These are phyloP conservation scores for Cochlearia excelsa DNA, from an alignment of 345 rosid species.

Conservation along the genomic window DNA sequence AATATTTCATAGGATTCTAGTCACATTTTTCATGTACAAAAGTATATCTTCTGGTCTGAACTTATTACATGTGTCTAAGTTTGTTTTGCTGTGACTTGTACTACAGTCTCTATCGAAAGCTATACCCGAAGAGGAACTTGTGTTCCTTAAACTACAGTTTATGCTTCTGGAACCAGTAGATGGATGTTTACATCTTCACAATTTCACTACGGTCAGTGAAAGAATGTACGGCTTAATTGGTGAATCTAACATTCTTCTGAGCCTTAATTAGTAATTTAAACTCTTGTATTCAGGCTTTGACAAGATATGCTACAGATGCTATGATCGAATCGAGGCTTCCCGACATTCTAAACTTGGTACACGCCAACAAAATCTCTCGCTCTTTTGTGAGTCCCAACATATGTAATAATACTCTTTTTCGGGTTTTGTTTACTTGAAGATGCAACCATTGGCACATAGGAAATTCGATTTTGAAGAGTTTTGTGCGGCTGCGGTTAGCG, in stretches of 20 bases:
- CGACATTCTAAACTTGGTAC: slow-evolving; percentile 65
- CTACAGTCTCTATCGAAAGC: slow-evolving; percentile 88
- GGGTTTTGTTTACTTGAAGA: slow-evolving; percentile 19
- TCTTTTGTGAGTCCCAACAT: neutral
- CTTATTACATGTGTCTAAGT: neutral
- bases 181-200: slow-evolving; percentile 62
- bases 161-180: slow-evolving; percentile 70
- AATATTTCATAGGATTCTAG: too few relatives aligned
- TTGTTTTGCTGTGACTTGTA: slow-evolving; percentile 21
- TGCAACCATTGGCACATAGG: slow-evolving; percentile 44
- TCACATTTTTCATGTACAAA: neutral
- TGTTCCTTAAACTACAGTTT: slow-evolving; percentile 72
- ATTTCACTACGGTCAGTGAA: slow-evolving; percentile 63
- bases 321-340: slow-evolving; percentile 77
- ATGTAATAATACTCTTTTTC: neutral
- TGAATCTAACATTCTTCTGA: neutral
- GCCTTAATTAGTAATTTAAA: neutral
- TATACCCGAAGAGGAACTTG: slow-evolving; percentile 74
- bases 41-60: neutral
- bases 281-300: slow-evolving; percentile 56
- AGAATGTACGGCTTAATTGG: neutral
- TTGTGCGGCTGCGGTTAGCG: slow-evolving; percentile 84
- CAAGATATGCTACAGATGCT: slow-evolving; percentile 66
- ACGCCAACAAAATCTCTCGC: neutral
- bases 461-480: slow-evolving; percentile 93